phyloP scores from a whole-genome alignment of 208 protist species.

The Leishmania tarentolae region DNA sequence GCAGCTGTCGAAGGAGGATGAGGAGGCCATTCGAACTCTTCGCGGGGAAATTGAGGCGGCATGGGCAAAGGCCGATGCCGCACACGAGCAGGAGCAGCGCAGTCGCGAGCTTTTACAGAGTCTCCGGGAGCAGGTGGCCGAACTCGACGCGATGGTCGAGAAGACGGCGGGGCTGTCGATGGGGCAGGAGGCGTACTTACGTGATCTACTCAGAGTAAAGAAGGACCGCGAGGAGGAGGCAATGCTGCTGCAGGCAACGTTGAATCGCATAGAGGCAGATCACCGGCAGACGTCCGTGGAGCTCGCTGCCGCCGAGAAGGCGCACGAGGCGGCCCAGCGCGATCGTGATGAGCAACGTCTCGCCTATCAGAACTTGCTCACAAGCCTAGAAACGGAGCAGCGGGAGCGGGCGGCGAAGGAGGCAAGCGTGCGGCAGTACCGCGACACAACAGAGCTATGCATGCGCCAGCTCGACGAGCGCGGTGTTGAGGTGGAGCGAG shows the following conservation, averaged over 20 bases:
- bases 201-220: conserved; percentile 93
- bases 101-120: conserved; percentile 94
- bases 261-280: conserved; percentile 68
- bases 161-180: conserved; percentile 92
- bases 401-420: conserved; percentile 85
- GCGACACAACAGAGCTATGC: conserved; percentile 62
- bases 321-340: conserved; percentile 18
- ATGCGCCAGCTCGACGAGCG: conserved; percentile 59
- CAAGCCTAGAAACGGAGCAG: conserved; percentile 65
- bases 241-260: conserved; percentile 63
- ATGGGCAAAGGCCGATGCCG: conserved; percentile 97
- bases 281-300: conserved; percentile 38
- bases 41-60: conserved; percentile 97
- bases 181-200: conserved; percentile 95
- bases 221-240: conserved; percentile 93
- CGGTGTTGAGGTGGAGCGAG: conserved; percentile 36
- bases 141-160: conserved; percentile 94
- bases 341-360: conserved; percentile 49
- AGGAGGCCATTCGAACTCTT: conserved; percentile 93
- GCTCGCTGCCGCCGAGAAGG: conserved; percentile 8
- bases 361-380: conserved; percentile 62
- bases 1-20: conserved; percentile 96
- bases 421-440: conserved; percentile 90
- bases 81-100: conserved; percentile 96
- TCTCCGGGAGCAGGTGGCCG: conserved; percentile 95